Conservation (phyloP, 352 stramenopile genomes). For the Globisporangium polare region DNA sequence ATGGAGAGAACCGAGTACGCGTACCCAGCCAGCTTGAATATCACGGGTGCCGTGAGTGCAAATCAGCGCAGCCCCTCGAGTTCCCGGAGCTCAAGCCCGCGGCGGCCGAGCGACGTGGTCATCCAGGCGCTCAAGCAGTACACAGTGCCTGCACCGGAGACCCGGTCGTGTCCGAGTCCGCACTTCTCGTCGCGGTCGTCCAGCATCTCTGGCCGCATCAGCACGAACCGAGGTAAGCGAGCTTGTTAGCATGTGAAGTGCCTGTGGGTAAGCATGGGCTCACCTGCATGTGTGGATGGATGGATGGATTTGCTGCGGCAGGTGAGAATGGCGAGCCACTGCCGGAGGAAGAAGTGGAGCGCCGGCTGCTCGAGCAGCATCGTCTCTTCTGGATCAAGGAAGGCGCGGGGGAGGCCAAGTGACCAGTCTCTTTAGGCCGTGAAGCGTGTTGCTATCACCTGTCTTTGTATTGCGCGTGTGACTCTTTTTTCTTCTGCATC, state of each 20-base stretch:
- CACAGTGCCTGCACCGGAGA: not conserved
- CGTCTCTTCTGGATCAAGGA: constrained; percentile 77
- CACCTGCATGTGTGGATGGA: not conserved
- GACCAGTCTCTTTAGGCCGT: not conserved
- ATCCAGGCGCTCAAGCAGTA: constrained; percentile 20
- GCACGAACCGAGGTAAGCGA: constrained; percentile 42
- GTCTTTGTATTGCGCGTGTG: not conserved
- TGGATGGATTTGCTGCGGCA: constrained; percentile 4
- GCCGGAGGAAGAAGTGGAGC: constrained; percentile 41
- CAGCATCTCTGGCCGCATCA: constrained; percentile 48
- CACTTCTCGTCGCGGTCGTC: constrained; percentile 69
- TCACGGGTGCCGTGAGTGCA: not conserved
- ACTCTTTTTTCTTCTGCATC: not conserved
- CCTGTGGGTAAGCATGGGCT: not conserved
- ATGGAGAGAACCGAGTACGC: not conserved
- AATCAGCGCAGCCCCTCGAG: not conserved
- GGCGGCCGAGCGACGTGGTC: constrained; percentile 26
- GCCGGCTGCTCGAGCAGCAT: constrained; percentile 54
- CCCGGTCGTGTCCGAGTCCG: constrained; percentile 42
- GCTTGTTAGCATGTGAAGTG: not conserved
- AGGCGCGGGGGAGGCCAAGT: constrained; percentile 28
- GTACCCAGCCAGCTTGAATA: not conserved
- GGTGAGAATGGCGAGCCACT: constrained; percentile 12
- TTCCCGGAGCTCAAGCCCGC: constrained; percentile 25
- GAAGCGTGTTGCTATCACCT: no score